Percentiles rank a stretch among this genome's conserved stretches.
Conservation (phyloP, 305 asterid genomes). For the Ilex paraguariensis region DNA sequence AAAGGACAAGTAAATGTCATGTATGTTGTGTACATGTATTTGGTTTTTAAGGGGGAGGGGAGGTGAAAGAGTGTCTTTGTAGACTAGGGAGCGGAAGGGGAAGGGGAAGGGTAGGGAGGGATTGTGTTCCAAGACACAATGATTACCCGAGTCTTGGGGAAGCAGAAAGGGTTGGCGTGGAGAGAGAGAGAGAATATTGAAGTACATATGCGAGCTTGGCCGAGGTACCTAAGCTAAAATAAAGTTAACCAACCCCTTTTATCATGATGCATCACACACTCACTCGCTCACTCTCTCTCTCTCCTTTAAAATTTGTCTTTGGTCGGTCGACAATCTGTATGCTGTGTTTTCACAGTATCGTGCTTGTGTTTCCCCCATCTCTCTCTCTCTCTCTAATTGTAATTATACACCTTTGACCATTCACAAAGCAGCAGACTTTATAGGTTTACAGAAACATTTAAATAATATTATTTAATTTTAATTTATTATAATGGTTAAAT, state of each 20-base stretch:
- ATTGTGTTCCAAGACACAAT: conserved; percentile 98
- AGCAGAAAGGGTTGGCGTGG: conserved; percentile 74
- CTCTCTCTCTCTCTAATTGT: conserved; percentile 28
- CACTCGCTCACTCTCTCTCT: conserved; percentile 1
- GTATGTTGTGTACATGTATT: not conserved
- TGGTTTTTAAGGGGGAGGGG: too few species aligned
- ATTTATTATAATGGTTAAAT: too few species aligned
- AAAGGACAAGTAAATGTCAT: not conserved
- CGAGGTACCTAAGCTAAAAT: conserved; percentile 9
- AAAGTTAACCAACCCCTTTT: conserved; percentile 23
- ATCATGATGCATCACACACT: conserved; percentile 27
- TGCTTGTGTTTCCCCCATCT: conserved; percentile 26
- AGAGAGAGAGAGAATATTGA: conserved; percentile 34
- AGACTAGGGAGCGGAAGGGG: not conserved
- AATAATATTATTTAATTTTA: too few species aligned
- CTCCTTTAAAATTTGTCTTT: conserved; percentile 34
- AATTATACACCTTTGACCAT: conserved; percentile 50
- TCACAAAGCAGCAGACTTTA: conserved; percentile 31
- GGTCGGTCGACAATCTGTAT: conserved; percentile 77
- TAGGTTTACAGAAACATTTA: too few species aligned
- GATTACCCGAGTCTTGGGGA: conserved; percentile 78
- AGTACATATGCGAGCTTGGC: conserved; percentile 43
- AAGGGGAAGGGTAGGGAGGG: conserved; percentile 13
- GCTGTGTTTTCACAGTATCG: conserved; percentile 51
- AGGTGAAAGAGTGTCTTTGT: conserved; percentile 8